phyloP scores from a whole-genome alignment of 1,284 basidiomycete species.

The Ustilago esculenta region DNA sequence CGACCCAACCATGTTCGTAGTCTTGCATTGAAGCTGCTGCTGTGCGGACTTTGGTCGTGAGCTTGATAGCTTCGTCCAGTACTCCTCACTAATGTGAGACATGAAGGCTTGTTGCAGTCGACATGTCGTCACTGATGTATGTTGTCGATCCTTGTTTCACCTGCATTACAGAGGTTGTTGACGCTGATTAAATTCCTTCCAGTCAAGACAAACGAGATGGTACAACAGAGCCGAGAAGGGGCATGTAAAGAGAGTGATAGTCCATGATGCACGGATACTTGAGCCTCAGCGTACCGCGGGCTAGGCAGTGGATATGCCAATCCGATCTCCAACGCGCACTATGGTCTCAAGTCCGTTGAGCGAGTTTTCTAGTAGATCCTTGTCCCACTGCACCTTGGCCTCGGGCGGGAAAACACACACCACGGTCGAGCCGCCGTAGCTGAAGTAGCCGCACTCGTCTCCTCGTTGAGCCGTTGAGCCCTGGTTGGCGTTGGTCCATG shows the following conservation, averaged over 20 bases:
- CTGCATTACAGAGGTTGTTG: too few species aligned
- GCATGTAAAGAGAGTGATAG: background rate
- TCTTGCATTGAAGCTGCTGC: too few species aligned
- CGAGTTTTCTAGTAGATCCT: conserved; percentile 83
- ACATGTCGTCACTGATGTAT: too few species aligned
- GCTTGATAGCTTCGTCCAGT: too few species aligned
- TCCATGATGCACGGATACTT: too few species aligned
- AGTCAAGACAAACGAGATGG: too few species aligned
- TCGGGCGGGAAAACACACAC: conserved; percentile 48
- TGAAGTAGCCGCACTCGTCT: conserved; percentile 79
- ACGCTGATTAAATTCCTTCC: too few species aligned
- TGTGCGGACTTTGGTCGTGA: too few species aligned
- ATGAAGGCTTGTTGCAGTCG: too few species aligned
- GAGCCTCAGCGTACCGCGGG: background rate
- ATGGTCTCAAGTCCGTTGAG: conserved; percentile 76
- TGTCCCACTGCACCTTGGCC: conserved; percentile 79
- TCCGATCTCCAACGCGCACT: conserved; percentile 72
- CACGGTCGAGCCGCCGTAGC: conserved; percentile 62
- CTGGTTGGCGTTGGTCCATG: conserved; percentile 79
- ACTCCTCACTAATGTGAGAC: too few species aligned
- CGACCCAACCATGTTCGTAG: too few species aligned
- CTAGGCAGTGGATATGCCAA: conserved; percentile 45
- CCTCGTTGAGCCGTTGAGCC: conserved; percentile 82
- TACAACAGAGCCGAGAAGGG: background rate
- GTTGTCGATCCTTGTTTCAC: too few species aligned